These are phyloP conservation scores for Penicillium sp. DNA, from an alignment of 2,329 filamentous ascomycete species.

Conservation along the genomic window DNA sequence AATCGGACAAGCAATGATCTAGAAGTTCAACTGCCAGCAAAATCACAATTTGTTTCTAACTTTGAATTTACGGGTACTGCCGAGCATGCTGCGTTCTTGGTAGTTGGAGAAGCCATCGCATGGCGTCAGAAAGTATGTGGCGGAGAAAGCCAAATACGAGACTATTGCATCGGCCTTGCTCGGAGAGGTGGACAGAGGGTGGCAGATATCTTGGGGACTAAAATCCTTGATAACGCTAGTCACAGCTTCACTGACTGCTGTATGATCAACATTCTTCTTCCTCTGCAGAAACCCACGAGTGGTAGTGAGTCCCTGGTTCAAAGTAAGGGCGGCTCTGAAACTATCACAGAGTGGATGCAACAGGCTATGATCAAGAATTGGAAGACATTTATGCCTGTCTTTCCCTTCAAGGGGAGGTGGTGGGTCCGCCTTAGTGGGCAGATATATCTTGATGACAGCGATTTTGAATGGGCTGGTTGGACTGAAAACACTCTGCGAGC, in stretches of 20 bases:
- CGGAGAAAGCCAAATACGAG: conserved; percentile 65
- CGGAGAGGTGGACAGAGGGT: conserved; percentile 58
- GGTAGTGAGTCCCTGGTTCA: conserved; percentile 7
- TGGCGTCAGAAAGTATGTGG: conserved; percentile 66
- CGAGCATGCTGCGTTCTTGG: conserved; percentile 67
- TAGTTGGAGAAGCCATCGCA: conserved; percentile 65
- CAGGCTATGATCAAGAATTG: conserved; percentile 55
- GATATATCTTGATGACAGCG: conserved; percentile 70
- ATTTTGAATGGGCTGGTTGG: conserved; percentile 63
- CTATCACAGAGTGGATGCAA: conserved; percentile 58
- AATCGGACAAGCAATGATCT: not conserved
- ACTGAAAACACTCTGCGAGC: conserved; percentile 57
- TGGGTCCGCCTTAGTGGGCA: conserved; percentile 74
- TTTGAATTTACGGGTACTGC: conserved; percentile 74
- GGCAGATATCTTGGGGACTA: conserved; percentile 63
- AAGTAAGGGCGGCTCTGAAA: conserved; percentile 17
- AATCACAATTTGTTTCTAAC: conserved; percentile 60
- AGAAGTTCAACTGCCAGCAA: conserved; percentile 23
- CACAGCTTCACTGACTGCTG: conserved; percentile 47
- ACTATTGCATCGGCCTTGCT: conserved; percentile 63
- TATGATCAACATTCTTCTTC: conserved; percentile 70
- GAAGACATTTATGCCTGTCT: conserved; percentile 67
- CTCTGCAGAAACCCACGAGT: conserved; percentile 47
- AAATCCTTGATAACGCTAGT: conserved; percentile 57
- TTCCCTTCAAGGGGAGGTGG: conserved; percentile 57